Percentiles rank a stretch among this genome's conserved stretches.
phyloP scores from a whole-genome alignment of 495 filamentous ascomycete genomes.

The Amorphotheca resinae region DNA sequence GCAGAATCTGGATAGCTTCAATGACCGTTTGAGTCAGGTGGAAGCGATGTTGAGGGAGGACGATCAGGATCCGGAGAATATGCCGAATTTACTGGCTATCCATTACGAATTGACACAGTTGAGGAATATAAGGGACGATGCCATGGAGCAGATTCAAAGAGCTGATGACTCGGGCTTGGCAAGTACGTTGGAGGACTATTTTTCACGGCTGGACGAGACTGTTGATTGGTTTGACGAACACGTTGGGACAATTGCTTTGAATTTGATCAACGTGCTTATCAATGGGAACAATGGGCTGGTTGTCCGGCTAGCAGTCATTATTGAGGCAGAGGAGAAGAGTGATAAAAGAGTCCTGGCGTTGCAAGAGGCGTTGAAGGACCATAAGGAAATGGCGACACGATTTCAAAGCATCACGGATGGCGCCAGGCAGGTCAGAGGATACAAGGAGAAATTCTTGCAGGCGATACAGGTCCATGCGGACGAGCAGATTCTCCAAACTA shows the following conservation, averaged over 20 bases:
- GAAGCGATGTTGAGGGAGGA: constrained; percentile 67
- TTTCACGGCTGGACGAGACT: constrained; percentile 72
- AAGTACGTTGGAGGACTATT: constrained; percentile 75
- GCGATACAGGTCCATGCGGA: constrained; percentile 63
- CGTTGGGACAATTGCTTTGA: constrained; percentile 74
- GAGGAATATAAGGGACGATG: constrained; percentile 86
- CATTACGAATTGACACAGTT: constrained; percentile 88
- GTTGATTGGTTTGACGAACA: constrained; percentile 94
- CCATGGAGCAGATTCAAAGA: constrained; percentile 83
- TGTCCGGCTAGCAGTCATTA: constrained; percentile 78
- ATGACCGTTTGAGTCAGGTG: constrained; percentile 57
- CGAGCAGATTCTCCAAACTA: constrained; percentile 59
- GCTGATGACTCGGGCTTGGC: constrained; percentile 60
- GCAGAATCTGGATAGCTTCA: constrained; percentile 73
- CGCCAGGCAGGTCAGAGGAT: constrained; percentile 81
- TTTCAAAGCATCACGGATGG: constrained; percentile 93
- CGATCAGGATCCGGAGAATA: constrained; percentile 71
- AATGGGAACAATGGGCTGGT: constrained; percentile 78
- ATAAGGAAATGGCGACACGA: constrained; percentile 80
- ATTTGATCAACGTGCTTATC: constrained; percentile 74
- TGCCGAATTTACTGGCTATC: constrained; percentile 77
- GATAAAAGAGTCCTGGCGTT: constrained; percentile 82
- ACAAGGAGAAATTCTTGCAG: constrained; percentile 87
- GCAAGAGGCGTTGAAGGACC: constrained; percentile 87
- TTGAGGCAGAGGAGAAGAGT: constrained; percentile 91